Percentiles rank a stretch among this genome's conserved stretches.
These are phyloP conservation scores for Alternaria consortialis DNA, from an alignment of 2,329 filamentous ascomycete species.

Conservation along the genomic window DNA sequence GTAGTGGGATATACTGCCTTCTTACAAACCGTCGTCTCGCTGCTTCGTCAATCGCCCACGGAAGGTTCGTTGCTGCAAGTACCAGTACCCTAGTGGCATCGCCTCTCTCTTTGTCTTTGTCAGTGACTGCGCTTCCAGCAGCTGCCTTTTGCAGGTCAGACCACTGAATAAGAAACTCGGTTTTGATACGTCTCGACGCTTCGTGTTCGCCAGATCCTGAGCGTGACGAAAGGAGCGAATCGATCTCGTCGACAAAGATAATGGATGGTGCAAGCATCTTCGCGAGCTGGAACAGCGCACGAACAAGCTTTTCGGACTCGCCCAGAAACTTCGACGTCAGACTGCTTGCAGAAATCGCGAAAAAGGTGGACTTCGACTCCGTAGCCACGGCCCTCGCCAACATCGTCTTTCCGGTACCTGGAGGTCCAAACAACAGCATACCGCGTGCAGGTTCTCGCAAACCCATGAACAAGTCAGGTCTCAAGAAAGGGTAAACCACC, in stretches of 20 bases:
- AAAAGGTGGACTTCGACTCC: constrained; percentile 93
- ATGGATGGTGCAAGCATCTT: constrained; percentile 91
- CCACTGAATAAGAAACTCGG: constrained; percentile 98
- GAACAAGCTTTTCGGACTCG: constrained; percentile 94
- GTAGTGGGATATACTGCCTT: constrained; percentile 93
- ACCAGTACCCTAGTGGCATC: constrained; percentile 91
- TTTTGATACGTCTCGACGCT: constrained; percentile 92
- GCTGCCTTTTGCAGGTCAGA: constrained; percentile 91
- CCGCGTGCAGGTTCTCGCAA: constrained; percentile 91
- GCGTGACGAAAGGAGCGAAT: constrained; percentile 86
- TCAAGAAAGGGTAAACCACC: constrained; percentile 95
- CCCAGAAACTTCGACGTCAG: constrained; percentile 95
- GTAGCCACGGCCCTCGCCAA: constrained; percentile 92
- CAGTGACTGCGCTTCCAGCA: constrained; percentile 77
- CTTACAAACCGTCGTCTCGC: constrained; percentile 89
- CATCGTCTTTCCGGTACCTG: constrained; percentile 99
- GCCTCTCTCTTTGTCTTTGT: constrained; percentile 73
- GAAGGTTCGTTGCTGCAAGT: constrained; percentile 92
- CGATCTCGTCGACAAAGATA: constrained; percentile 98
- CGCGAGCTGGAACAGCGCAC: constrained; percentile 88
- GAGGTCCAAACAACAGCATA: constrained; percentile 95
- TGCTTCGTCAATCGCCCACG: constrained; percentile 98
- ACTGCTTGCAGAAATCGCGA: constrained; percentile 94
- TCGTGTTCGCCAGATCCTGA: constrained; percentile 85
- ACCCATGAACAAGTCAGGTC: constrained; percentile 95